Percentiles rank a stretch among this genome's conserved stretches.
These are phyloP conservation scores for Erythrobasidium hasegawianum DNA, from an alignment of 1,284 basidiomycete species.

Conservation along the genomic window DNA sequence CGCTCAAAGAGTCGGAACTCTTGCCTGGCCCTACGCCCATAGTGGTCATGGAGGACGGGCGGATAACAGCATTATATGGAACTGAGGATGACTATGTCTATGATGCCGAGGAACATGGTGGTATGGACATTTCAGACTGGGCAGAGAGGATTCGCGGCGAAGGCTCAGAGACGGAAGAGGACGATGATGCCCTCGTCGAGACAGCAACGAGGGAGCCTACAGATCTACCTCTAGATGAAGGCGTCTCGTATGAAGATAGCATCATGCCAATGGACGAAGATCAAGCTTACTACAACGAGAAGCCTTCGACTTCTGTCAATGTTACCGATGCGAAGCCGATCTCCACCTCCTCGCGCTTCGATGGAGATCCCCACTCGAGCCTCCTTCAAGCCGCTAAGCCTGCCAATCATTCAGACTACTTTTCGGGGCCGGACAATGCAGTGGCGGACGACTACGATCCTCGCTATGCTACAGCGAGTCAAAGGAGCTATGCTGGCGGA, in stretches of 20 bases:
- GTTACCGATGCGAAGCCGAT: background rate
- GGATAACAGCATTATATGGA: constrained; percentile 31
- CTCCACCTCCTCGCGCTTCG: constrained; percentile 8
- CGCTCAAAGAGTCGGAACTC: constrained; percentile 68
- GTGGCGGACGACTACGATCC: constrained; percentile 16
- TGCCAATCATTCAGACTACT: constrained; percentile 8
- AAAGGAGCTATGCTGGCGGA: background rate
- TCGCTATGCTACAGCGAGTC: constrained; percentile 7
- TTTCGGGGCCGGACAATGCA: constrained; percentile 19
- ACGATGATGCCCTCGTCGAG: background rate
- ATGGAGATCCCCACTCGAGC: background rate
- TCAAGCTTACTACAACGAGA: background rate
- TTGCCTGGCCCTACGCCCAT: constrained; percentile 53
- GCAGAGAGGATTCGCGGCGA: background rate
- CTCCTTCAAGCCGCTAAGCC: constrained; percentile 2
- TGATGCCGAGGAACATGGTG: constrained; percentile 32
- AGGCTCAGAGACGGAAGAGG: constrained; percentile 18
- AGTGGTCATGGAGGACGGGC: constrained; percentile 56
- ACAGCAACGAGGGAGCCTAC: background rate
- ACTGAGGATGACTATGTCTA: constrained; percentile 33
- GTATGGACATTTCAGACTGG: constrained; percentile 8
- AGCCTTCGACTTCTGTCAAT: constrained; percentile 1
- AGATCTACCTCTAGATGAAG: no score
- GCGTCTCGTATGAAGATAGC: no score
- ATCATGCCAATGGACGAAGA: background rate